Evolutionary conservation across 2,329 filamentous ascomycete species (phyloP).

Genomic region (Scopulariopsis brevicaulis): DNA sequence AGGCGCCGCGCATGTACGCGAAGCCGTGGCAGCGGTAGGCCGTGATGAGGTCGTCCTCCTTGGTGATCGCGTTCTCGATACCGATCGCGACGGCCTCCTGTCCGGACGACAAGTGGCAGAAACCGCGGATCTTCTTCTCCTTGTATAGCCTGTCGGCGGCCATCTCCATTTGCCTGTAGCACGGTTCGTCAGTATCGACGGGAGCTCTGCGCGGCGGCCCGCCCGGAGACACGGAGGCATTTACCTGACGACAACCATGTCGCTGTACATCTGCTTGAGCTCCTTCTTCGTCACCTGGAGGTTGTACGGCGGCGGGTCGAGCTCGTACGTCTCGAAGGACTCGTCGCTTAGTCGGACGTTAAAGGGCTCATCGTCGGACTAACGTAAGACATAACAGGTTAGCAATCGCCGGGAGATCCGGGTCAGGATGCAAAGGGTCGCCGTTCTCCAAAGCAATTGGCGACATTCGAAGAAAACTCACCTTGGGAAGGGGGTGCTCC

Average conservation of each 20-base stretch:
- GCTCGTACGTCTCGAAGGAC: constrained; percentile 98
- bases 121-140: constrained; percentile 99
- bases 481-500: constrained; percentile 56
- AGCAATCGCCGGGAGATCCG: background rate
- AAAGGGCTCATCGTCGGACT: constrained; percentile 94
- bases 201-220: background rate
- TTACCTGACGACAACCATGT: constrained; percentile 92
- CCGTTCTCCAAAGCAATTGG: background rate
- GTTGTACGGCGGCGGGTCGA: constrained; percentile 91
- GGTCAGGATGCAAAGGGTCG: background rate
- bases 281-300: constrained; percentile 93
- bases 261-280: constrained; percentile 97
- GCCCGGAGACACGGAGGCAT: background rate
- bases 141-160: constrained; percentile 98
- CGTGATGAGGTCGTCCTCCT: constrained; percentile 89
- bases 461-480: constrained; percentile 14
- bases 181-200: constrained; percentile 6
- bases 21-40: constrained; percentile 99
- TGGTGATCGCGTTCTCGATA: constrained; percentile 91
- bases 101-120: constrained; percentile 96
- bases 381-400: constrained; percentile 5
- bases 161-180: constrained; percentile 92
- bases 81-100: constrained; percentile 96
- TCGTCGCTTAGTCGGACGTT: constrained; percentile 88
- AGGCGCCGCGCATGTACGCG: constrained; percentile 88